Conservation (phyloP, 192 early-diverging fungal species). For the Podochytrium sp. region DNA sequence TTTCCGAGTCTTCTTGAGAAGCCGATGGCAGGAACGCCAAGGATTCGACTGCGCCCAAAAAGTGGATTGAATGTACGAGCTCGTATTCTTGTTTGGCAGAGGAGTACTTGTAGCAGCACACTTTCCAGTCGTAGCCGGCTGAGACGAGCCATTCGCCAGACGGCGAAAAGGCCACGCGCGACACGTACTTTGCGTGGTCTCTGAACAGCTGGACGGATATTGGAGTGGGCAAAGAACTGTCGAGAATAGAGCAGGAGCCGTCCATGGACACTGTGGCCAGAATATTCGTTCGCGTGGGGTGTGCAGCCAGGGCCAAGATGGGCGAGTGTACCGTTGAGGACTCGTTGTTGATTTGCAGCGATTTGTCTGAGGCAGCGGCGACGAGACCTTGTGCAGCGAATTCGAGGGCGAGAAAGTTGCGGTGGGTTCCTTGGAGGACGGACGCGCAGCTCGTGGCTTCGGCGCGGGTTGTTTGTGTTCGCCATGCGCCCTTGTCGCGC, state of each 20-base stretch:
- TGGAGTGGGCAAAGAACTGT: background rate
- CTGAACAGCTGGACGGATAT: constrained; percentile 57
- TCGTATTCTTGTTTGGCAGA: constrained; percentile 25
- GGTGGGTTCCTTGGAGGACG: constrained; percentile 29
- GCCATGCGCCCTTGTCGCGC: background rate
- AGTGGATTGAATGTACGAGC: constrained; percentile 48
- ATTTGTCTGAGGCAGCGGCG: constrained; percentile 66
- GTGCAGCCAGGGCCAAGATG: constrained; percentile 65
- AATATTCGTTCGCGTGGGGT: constrained; percentile 48
- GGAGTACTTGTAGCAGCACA: constrained; percentile 58
- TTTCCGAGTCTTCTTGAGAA: background rate
- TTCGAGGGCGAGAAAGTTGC: constrained; percentile 22
- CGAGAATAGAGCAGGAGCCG: constrained; percentile 6
- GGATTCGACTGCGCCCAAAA: constrained; percentile 67
- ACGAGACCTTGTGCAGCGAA: constrained; percentile 44
- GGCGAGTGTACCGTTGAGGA: constrained; percentile 47
- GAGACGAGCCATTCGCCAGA: constrained; percentile 64
- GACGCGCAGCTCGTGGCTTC: constrained; percentile 30
- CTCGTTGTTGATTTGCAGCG: constrained; percentile 34
- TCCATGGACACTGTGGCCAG: constrained; percentile 24
- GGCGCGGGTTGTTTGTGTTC: background rate
- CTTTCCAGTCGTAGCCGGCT: constrained; percentile 71
- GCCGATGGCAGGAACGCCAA: constrained; percentile 52
- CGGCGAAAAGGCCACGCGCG: constrained; percentile 61
- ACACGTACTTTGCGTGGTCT: constrained; percentile 75